Evolutionary conservation across 1,139 yeast species (phyloP), one percentile per base, ranked within the genome.

Genomic region (Suhomyces bribrorum): DNA sequence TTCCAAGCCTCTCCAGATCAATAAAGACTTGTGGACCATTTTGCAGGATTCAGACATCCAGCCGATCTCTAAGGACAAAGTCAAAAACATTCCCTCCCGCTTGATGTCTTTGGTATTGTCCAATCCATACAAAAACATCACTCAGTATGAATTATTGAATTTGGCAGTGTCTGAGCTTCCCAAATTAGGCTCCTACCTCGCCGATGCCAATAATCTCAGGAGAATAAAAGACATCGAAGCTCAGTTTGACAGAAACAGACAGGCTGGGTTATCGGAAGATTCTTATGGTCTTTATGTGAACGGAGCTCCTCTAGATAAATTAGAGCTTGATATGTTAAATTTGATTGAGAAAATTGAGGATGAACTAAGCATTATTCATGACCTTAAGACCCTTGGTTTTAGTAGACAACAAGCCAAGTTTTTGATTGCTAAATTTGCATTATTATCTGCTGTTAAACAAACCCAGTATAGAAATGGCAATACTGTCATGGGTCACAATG

Each of bases 281-380:
- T 63, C 77, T 0, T 50, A 59, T 24, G 90, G 89, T 0, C 42
- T 84, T 2, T 84, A 74, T 44, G 48, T 84, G 4, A 85, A 85
- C 52, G 89, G 90, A 0, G 77, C 81, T 1, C 72, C 78, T 5
- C 55, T 79, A 3, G 65, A 71, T 31, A 61, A 61, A 2, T 51
- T 64, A 7, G 70, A 70, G 35, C 57, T 68, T 11, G 84, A 81
- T 48, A 55, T 73, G 22, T 66, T 69, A 43, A 64, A 64, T 20
- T 45, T 81, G 2, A 46, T 66, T n/a, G 50, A 56, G 4, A 57
- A 62, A 43, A 44, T 63, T 13, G 60, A 66, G 33, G 48, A 56
- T 4, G 86, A 81, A 47, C 47, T 67, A 7, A 28, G 43, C 0
- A 43, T 62, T 1, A 48, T 75, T 1, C 48, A 64, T 4, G 45